Evolutionary conservation across 108 stramenopile genomes (phyloP), one percentile per base, ranked within the genome.

Genomic region (Cyclotella sp.): DNA sequence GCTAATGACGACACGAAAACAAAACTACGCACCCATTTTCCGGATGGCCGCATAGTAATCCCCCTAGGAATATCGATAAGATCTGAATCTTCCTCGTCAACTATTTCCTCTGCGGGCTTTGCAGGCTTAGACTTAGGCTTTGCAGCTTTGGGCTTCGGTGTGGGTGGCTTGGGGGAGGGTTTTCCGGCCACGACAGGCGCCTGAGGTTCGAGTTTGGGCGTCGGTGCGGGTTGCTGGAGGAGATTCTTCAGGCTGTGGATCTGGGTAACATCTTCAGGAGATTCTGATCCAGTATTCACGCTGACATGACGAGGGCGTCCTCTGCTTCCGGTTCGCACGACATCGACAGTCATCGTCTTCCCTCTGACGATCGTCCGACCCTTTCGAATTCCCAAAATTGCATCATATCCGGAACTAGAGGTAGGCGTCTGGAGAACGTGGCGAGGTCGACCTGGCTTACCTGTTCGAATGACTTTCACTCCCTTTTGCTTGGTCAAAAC

Each of bases 31-130:
- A 79, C 78, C 93, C 93, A 94, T 78, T 91, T 94, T 44, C 93
- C 93, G 34, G 91, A 92, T 21, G 93, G 93, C 42, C 93, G 79
- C 90, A 91, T 87, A 2, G 93, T 94, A 0, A 94, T 91, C 41
- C 93, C 93, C 26, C 91, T 77, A 21, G 90, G 70, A 70, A 92
- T 85, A 43, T 87, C 86, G 26, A 87, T 87, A 59, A 67, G 53
- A 67, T 87, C 44, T 12, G 43, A 41, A 24, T 64, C 63, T 46
- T 44, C 43, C 9, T 41, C 43, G 12, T 44, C 45, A 13, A 22
- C 18, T 30, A 18, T 34, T 39, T 30, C 47, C n/a, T n/a, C 47
- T 9, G 9, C 47, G 3, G 47, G 15, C n/a, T n/a, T n/a, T 49
- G 47, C 18, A 49, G 47, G 47, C 47, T 16, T 16, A n/a, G 47